A percentile compares a stretch with the other conserved stretches of the same genome.
Conservation (phyloP, 1,139 yeast species). For the Diutina pseudorugosa region DNA sequence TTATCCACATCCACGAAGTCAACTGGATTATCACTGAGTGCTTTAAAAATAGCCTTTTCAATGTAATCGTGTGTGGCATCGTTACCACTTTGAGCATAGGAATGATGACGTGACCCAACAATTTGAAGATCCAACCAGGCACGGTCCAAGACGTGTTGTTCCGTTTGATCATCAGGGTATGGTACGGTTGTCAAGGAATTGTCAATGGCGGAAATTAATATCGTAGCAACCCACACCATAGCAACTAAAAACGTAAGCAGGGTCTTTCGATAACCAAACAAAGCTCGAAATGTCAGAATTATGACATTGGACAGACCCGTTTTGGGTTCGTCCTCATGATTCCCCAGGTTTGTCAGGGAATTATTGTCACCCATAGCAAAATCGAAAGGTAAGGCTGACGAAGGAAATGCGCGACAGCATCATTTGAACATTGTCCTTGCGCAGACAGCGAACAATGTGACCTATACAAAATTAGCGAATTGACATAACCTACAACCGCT, state of each 20-base stretch:
- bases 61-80: slow-evolving; percentile 66
- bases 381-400: not conserved
- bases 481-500: not conserved
- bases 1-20: slow-evolving; percentile 38
- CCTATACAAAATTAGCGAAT: not conserved
- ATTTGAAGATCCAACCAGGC: slow-evolving; percentile 60
- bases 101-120: slow-evolving; percentile 58
- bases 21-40: slow-evolving; percentile 15
- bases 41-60: slow-evolving; percentile 24
- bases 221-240: slow-evolving; percentile 25
- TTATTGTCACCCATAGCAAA: not conserved
- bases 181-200: slow-evolving; percentile 31
- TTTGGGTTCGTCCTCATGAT: not conserved
- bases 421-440: not conserved
- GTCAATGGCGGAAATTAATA: slow-evolving; percentile 18
- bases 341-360: not conserved
- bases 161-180: slow-evolving; percentile 14
- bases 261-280: slow-evolving; percentile 51
- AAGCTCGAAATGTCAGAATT: slow-evolving; percentile 18
- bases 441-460: not conserved
- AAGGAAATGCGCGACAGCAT: not conserved
- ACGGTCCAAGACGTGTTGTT: slow-evolving; percentile 28
- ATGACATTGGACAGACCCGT: slow-evolving; percentile 15
- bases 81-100: slow-evolving; percentile 67
- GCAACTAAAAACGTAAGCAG: slow-evolving; percentile 39